Percentiles rank a stretch among this genome's conserved stretches.
Conservation (phyloP, 2,329 filamentous ascomycete genomes). For the Xylariaceae sp. region DNA sequence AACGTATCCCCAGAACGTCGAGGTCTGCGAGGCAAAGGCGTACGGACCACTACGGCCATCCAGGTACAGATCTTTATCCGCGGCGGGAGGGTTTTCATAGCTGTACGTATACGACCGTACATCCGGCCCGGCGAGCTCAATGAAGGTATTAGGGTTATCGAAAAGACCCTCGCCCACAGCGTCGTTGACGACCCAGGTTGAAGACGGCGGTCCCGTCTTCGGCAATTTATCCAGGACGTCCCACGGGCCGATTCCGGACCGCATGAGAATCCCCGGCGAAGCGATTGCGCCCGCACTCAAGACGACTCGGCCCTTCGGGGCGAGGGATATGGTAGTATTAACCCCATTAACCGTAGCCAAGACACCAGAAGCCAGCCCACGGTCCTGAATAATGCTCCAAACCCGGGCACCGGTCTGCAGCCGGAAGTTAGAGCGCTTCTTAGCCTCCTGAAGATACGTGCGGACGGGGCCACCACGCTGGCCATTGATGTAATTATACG, state of each 20-base stretch:
- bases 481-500: constrained; percentile 46
- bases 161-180: constrained; percentile 49
- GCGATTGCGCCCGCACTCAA: constrained; percentile 36
- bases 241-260: constrained; percentile 37
- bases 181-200: constrained; percentile 47
- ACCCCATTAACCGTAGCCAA: constrained; percentile 35
- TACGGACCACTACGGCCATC: constrained; percentile 47
- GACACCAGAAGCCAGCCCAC: constrained; percentile 41
- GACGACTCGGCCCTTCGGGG: constrained; percentile 30
- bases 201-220: constrained; percentile 21
- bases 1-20: constrained; percentile 50
- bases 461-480: constrained; percentile 47
- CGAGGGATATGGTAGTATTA: constrained; percentile 31
- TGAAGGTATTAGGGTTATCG: constrained; percentile 54
- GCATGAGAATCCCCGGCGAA: constrained; percentile 36
- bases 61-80: constrained; percentile 46
- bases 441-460: constrained; percentile 48
- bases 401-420: constrained; percentile 43
- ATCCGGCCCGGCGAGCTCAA: constrained; percentile 41
- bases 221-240: constrained; percentile 24
- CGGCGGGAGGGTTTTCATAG: constrained; percentile 41
- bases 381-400: constrained; percentile 40
- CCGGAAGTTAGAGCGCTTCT: constrained; percentile 40
- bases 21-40: constrained; percentile 49
- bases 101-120: constrained; percentile 46